Evolutionary conservation across 1,139 yeast species (phyloP).

Genomic region (Lodderomyces jiufengensis): DNA sequence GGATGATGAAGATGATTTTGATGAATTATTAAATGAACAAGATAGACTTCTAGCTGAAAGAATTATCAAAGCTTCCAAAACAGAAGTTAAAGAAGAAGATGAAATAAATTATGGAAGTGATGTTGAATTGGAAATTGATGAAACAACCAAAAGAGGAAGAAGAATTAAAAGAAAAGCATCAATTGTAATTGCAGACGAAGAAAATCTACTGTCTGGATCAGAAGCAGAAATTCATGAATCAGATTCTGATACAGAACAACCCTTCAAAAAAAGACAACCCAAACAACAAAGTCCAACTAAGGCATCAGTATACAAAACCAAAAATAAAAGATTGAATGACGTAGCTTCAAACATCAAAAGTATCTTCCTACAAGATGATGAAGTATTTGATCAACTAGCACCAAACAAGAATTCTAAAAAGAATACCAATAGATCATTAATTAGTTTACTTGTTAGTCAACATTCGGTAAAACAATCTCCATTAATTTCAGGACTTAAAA

Average conservation of each 20-base stretch:
- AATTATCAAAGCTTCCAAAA: conserved; percentile 27
- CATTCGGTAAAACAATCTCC: conserved; percentile 4
- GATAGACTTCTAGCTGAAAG: conserved; percentile 48
- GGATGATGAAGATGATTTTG: conserved; percentile 35
- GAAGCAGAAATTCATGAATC: neutral
- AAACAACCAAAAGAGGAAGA: conserved; percentile 10
- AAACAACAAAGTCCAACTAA: conserved; percentile 6
- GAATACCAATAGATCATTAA: conserved; percentile 8
- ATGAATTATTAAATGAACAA: conserved; percentile 23
- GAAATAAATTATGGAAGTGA: conserved; percentile 24
- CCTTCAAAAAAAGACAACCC: neutral
- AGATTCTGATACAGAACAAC: conserved; percentile 1
- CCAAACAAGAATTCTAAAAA: conserved; percentile 1
- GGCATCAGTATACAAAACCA: conserved; percentile 16
- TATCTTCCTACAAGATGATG: conserved; percentile 33
- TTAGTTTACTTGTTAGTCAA: conserved; percentile 10
- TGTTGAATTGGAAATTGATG: conserved; percentile 31
- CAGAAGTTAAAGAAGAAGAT: conserved; percentile 6
- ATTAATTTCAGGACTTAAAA: conserved; percentile 21
- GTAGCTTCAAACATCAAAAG: conserved; percentile 32
- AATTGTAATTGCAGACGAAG: conserved; percentile 22
- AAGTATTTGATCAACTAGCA: conserved; percentile 6
- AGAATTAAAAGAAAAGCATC: conserved; percentile 20
- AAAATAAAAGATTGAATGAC: conserved; percentile 20
- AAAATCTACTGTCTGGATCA: conserved; percentile 3